Conservation (phyloP, 129 eudicot genomes). For the Arctium lappa region DNA sequence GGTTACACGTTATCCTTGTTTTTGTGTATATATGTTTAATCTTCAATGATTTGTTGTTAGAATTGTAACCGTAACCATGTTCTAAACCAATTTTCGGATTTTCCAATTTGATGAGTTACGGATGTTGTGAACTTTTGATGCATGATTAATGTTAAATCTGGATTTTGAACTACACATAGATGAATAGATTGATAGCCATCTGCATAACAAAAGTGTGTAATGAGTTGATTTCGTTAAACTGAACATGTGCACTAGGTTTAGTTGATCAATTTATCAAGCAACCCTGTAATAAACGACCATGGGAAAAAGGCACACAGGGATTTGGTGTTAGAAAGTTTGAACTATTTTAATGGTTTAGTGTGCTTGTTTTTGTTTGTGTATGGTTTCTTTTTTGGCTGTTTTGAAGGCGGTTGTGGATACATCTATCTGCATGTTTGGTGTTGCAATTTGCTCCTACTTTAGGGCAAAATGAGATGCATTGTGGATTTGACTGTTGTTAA, state of each 20-base stretch:
- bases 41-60: neutral
- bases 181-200: neutral
- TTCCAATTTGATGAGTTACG: neutral
- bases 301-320: neutral
- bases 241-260: neutral
- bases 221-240: neutral
- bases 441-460: neutral
- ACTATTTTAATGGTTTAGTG: neutral
- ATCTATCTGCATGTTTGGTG: neutral
- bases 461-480: neutral
- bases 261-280: neutral
- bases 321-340: neutral
- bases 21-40: neutral
- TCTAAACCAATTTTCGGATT: neutral
- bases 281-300: neutral
- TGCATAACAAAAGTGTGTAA: neutral
- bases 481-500: neutral
- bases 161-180: neutral
- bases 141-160: neutral
- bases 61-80: neutral
- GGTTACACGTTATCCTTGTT: slow-evolving; percentile 3
- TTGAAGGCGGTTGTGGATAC: neutral
- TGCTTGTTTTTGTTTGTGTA: neutral
- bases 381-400: neutral
- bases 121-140: neutral